Percentiles rank a stretch among this genome's conserved stretches.
Conservation (phyloP, 345 rosid genomes). For the Melaleuca quinquenervia region DNA sequence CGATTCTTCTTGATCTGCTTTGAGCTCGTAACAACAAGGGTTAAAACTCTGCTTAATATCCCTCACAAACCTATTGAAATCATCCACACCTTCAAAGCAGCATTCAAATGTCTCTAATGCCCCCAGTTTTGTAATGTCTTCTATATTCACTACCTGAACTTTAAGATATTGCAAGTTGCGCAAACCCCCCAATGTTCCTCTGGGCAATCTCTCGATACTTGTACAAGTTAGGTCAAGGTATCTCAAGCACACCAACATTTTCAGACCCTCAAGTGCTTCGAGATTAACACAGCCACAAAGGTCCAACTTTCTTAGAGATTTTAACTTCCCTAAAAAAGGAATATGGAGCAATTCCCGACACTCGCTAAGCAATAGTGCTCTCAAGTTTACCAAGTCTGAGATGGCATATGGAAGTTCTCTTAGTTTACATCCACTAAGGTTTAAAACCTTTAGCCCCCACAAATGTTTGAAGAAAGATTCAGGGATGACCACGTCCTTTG, state of each 20-base stretch:
- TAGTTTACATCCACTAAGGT: neutral
- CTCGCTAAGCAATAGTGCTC: neutral
- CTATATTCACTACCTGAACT: too few relatives aligned
- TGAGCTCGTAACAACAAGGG: too few relatives aligned
- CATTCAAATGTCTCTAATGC: too few relatives aligned
- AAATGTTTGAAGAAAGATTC: neutral
- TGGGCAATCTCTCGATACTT: too few relatives aligned
- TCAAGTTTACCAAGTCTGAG: neutral
- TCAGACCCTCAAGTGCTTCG: neutral
- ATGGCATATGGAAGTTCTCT: conserved; percentile 6
- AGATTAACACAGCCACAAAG: neutral
- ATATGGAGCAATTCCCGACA: neutral
- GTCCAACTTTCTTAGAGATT: conserved; percentile 3
- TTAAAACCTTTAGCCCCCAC: neutral
- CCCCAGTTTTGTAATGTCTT: too few relatives aligned
- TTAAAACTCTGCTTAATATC: too few relatives aligned
- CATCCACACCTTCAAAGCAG: too few relatives aligned
- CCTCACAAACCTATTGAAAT: too few relatives aligned
- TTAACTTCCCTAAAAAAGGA: conserved; percentile 5
- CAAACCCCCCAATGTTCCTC: too few relatives aligned
- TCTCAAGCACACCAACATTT: conserved; percentile 4
- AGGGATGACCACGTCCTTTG: accelerated
- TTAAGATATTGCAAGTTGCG: too few relatives aligned
- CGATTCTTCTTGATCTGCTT: too few relatives aligned
- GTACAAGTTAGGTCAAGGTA: too few relatives aligned